Evolutionary conservation across 192 early-diverging fungal genomes (phyloP), one percentile per base, ranked within the genome.

Genomic region (Funneliformis geosporum): DNA sequence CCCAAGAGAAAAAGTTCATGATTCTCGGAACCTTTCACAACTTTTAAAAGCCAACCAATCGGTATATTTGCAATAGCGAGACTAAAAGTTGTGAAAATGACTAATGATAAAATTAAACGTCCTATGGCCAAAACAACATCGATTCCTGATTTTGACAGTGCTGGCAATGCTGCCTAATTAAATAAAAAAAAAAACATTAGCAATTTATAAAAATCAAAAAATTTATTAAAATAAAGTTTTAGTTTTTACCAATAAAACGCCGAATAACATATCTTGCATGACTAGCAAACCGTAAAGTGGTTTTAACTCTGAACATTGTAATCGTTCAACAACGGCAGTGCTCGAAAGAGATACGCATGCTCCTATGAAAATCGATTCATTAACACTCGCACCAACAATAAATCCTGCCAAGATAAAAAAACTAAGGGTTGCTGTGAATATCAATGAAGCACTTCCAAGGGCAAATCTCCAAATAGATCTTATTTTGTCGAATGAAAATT

Each of bases 231-330:
- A 46, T 55, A 83, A n/a, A n/a, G n/a, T n/a, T n/a, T n/a, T n/a
- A n/a, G n/a, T n/a, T n/a, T n/a, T 86, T 80, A 90, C 82, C 85
- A 90, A 62, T 78, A 90, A 84, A 40, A 90, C 84, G 25, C 88
- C 87, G 21, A 87, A 67, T 12, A 90, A 80, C 7, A 88, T 77
- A 65, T 90, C 88, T 59, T 90, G 89, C 81, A 90, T 86, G 18
- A 90, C 88, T n/a, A 87, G 61, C 18, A 88, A 64, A 0, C 89
- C 89, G 82, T 88, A 90, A n/a, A 83, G 33, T 23, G 83, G 81
- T 33, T 90, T 89, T 5, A 86, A 73, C n/a, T 90, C 86, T 46
- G 84, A 65, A 25, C 75, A 80, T 46, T 68, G 78, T 28, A 90
- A 75, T 23, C 84, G 82, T 23, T 86, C 82, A 5, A 90, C 89